Evolutionary conservation across 164 flowering plant genomes (phyloP).

Genomic region (Litsea cubeba): DNA sequence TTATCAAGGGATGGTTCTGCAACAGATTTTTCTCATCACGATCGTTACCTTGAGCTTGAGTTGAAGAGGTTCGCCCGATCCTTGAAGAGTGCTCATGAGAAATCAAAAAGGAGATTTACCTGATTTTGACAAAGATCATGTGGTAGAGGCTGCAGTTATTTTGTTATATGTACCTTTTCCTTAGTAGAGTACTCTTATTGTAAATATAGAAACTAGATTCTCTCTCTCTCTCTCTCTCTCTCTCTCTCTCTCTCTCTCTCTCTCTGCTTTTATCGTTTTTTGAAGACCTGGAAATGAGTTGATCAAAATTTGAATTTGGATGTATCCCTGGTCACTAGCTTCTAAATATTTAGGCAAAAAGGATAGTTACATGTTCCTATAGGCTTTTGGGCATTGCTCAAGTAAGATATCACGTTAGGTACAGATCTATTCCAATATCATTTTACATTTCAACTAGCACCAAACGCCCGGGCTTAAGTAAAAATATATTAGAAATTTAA

Average conservation of each 20-base stretch:
- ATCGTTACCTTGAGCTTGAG: constrained; percentile 28
- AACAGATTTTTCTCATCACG: constrained; percentile 12
- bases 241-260: no score
- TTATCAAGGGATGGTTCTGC: constrained; percentile 16
- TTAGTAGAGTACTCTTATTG: background rate
- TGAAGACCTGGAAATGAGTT: background rate
- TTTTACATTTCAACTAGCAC: no score
- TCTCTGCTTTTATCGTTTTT: no score
- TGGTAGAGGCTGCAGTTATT: background rate
- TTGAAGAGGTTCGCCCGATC: constrained; percentile 62
- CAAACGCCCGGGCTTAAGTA: no score
- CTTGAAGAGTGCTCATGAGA: constrained; percentile 33
- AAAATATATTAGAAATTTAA: no score
- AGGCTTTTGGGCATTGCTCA: no score
- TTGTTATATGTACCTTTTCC: background rate
- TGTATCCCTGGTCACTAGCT: background rate
- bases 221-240: no score
- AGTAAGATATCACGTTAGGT: no score
- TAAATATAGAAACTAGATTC: background rate
- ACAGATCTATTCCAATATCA: no score
- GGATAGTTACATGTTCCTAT: background rate
- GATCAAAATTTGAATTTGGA: background rate
- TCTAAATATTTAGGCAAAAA: background rate
- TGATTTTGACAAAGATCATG: background rate
- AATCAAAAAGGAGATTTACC: constrained; percentile 17